Conservation (phyloP, 305 asterid species). For the Ilex paraguariensis region DNA sequence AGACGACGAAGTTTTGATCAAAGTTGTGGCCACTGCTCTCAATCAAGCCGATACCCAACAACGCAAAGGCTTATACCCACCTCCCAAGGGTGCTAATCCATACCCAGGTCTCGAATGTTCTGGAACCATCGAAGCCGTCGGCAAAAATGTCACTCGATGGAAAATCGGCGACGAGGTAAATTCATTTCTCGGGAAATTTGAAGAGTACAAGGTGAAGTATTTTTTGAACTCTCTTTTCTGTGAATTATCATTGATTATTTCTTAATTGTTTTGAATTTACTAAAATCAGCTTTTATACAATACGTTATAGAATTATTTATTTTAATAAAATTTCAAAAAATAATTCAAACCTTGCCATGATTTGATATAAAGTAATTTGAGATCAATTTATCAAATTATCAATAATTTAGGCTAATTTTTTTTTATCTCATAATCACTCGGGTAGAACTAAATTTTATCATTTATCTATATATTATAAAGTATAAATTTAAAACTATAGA, state of each 20-base stretch:
- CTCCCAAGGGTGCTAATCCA: slow-evolving; percentile 66
- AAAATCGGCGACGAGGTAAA: slow-evolving; percentile 81
- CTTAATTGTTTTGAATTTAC: too few species aligned
- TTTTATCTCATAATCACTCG: too few species aligned
- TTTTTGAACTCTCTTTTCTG: background rate
- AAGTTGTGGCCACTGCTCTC: slow-evolving; percentile 75
- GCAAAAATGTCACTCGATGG: slow-evolving; percentile 65
- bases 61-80: slow-evolving; percentile 68
- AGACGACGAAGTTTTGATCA: slow-evolving; percentile 72
- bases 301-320: too few species aligned
- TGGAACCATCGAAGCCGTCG: slow-evolving; percentile 73
- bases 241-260: background rate
- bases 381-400: too few species aligned
- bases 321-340: too few species aligned
- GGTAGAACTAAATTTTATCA: too few species aligned
- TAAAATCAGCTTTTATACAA: too few species aligned
- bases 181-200: background rate
- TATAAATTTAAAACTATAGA: too few species aligned
- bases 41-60: slow-evolving; percentile 83
- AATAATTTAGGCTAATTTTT: too few species aligned
- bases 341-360: too few species aligned
- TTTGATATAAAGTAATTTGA: too few species aligned
- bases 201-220: background rate
- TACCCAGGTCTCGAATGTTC: slow-evolving; percentile 94
- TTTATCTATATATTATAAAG: too few species aligned